These are phyloP conservation scores for Astragalus glycyphyllos DNA, from an alignment of 306 rosid genomes.

Conservation along the genomic window DNA sequence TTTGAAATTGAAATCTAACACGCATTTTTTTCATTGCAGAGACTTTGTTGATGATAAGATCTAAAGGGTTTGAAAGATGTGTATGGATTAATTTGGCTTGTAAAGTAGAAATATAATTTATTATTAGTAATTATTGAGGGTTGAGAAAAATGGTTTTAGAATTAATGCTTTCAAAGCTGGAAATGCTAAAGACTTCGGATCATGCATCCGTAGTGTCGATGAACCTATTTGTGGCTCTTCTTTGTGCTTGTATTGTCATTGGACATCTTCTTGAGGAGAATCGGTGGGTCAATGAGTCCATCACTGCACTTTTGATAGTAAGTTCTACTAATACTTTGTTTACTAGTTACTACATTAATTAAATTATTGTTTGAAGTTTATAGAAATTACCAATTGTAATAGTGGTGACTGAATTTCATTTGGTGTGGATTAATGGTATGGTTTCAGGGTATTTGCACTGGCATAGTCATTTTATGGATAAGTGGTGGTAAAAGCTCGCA, in stretches of 20 bases:
- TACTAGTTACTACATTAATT: not conserved
- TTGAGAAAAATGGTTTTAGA: conserved; percentile 58
- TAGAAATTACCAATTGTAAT: not conserved
- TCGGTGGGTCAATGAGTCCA: conserved; percentile 92
- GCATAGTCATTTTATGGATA: conserved; percentile 72
- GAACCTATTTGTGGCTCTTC: conserved; percentile 88
- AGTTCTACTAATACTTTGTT: conserved; percentile 39
- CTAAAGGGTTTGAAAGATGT: conserved; percentile 27
- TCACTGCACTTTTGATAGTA: conserved; percentile 91
- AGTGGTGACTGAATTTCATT: conserved; percentile 12
- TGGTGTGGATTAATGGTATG: conserved; percentile 13
- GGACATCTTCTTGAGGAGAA: conserved; percentile 98
- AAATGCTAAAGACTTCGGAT: conserved; percentile 69
- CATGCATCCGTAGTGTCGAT: conserved; percentile 84
- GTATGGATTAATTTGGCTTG: conserved; percentile 32
- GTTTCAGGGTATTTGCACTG: conserved; percentile 80
- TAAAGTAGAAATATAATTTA: conserved; percentile 5
- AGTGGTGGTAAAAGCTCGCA: conserved; percentile 90
- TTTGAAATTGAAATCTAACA: not conserved
- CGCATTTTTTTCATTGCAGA: conserved; percentile 51
- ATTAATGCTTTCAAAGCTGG: conserved; percentile 53
- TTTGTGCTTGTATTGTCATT: conserved; percentile 90
- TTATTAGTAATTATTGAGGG: conserved; percentile 13
- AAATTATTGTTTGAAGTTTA: too few species aligned
- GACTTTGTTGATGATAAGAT: conserved; percentile 36